Base-by-base conservation (phyloP, 2,329 filamentous ascomycete species). In the Aaosphaeria arxii region DNA sequence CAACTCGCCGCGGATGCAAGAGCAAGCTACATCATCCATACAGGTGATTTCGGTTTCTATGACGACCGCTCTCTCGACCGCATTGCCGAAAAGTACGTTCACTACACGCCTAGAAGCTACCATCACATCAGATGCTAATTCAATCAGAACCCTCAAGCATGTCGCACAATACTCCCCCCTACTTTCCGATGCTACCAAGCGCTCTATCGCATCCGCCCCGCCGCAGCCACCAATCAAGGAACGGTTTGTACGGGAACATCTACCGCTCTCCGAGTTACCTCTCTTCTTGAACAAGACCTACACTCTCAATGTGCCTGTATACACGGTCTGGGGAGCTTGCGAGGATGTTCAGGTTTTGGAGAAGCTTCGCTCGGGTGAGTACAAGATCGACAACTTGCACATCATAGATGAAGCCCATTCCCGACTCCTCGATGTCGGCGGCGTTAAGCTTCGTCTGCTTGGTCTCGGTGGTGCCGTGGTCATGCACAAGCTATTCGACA, bases 401-500 rank as follows among this genome's bases (percentile, higher is more conserved):
- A 96, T 99, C 67, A 96, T 99, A 62, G 94, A 99, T 59, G 94
- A 99, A 77, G 91, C 94, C 45, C 92, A 92, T 70, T 97, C 94
- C 35, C 89, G 95, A 78, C 79, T 99, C 59, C 81, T 99, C 49
- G 94, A 99, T 74, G 80, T 97, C 51, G 94, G 92, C 48, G 94
- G 94, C 48, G 90, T 99, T 47, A 97, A 97, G 81, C 84, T 99
- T 56, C 88, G 94, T 63, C 81, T 99, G 43, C 83, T 99, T 30
- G 94, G 94, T 53, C 80, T 99, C 32, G 94, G 94, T 56, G 94
- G 94, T 62, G 94, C 94, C 5, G 92, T 99, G 5, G 94, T 99
- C 51, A 99, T 99, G 91, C 94, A 99, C 80, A 99, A 99, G 80
- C 83, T 99, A 13, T 99, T 99, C 66, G 94, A 99, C 72, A 99